Percentiles rank a stretch among this genome's conserved stretches.
Conservation (phyloP, 305 asterid species). For the Rubia balearica region DNA sequence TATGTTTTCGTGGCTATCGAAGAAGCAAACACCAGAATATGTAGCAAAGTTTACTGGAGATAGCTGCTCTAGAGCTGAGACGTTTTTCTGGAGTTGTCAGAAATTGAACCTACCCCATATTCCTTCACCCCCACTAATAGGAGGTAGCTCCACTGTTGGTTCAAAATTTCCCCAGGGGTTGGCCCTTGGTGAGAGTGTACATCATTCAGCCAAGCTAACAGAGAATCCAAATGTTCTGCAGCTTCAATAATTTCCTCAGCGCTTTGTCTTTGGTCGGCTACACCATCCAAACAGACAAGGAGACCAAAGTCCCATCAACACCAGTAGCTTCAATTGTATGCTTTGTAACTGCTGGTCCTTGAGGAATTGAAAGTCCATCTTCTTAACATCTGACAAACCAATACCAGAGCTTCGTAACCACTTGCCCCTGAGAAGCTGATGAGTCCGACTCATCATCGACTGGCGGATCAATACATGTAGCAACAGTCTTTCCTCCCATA, state of each 20-base stretch:
- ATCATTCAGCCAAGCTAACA: too few species aligned
- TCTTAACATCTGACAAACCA: too few species aligned
- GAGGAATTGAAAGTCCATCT: not conserved
- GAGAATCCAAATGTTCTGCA: not conserved
- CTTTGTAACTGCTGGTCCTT: not conserved
- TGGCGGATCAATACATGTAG: too few species aligned
- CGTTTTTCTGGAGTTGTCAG: slow-evolving; percentile 2
- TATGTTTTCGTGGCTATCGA: too few species aligned
- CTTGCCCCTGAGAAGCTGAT: slow-evolving; percentile 1
- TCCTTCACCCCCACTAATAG: too few species aligned
- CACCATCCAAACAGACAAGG: not conserved
- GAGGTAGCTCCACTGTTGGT: too few species aligned
- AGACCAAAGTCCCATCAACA: not conserved
- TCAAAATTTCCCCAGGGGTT: too few species aligned
- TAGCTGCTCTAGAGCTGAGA: slow-evolving; percentile 1
- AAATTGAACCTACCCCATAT: too few species aligned
- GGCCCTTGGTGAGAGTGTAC: too few species aligned
- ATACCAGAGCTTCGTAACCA: not conserved
- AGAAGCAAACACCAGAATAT: too few species aligned
- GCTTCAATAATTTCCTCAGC: slow-evolving; percentile 8
- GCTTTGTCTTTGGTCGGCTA: slow-evolving; percentile 10
- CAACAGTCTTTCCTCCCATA: too few species aligned
- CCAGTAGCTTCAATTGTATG: not conserved
- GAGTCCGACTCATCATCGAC: not conserved
- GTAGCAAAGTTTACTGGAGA: too few species aligned